A percentile compares a stretch with the other conserved stretches of the same genome.
Conservation (phyloP, 768 basidiomycete genomes). For the Rossbeevera mucosa region DNA sequence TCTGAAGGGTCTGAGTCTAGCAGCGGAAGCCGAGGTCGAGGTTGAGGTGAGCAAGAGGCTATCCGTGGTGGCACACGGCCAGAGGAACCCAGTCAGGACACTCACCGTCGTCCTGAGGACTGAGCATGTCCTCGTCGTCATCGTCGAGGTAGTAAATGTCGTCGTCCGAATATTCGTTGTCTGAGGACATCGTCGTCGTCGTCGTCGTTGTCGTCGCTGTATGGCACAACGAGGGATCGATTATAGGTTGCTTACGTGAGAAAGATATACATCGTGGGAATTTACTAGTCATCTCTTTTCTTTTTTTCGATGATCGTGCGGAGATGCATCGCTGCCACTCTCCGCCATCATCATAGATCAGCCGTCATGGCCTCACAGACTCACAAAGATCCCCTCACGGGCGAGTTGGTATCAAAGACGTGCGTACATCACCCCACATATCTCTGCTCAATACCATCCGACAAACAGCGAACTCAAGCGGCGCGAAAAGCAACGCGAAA, state of each 20-base stretch:
- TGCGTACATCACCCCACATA: conserved; percentile 37
- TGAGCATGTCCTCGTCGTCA: conserved; percentile 63
- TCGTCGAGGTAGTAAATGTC: conserved; percentile 65
- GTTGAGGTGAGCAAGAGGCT: conserved; percentile 16
- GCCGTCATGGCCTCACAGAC: conserved; percentile 36
- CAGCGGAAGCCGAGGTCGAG: conserved; percentile 9
- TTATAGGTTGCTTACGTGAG: conserved; percentile 25
- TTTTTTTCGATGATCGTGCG: conserved; percentile 20
- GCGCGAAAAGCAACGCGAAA: conserved; percentile 77
- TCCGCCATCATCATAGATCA: conserved; percentile 10
- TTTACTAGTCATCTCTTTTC: not conserved
- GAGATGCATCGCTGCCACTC: conserved; percentile 16
- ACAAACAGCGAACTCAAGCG: conserved; percentile 84
- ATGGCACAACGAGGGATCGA: conserved; percentile 24
- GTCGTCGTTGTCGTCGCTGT: conserved; percentile 13
- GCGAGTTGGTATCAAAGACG: conserved; percentile 97
- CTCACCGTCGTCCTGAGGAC: conserved; percentile 56
- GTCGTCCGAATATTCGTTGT: conserved; percentile 69
- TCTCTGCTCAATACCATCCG: conserved; percentile 26
- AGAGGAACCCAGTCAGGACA: conserved; percentile 12
- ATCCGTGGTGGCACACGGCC: conserved; percentile 19
- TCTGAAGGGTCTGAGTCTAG: conserved; percentile 43
- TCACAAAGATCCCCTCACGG: conserved; percentile 82
- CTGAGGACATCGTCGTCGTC: conserved; percentile 48
- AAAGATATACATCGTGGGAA: conserved; percentile 6